Evolutionary conservation across 805 yeast species (phyloP), one percentile per base, ranked within the genome.

Genomic region (Cyberlindnera xishuangbannaensis): DNA sequence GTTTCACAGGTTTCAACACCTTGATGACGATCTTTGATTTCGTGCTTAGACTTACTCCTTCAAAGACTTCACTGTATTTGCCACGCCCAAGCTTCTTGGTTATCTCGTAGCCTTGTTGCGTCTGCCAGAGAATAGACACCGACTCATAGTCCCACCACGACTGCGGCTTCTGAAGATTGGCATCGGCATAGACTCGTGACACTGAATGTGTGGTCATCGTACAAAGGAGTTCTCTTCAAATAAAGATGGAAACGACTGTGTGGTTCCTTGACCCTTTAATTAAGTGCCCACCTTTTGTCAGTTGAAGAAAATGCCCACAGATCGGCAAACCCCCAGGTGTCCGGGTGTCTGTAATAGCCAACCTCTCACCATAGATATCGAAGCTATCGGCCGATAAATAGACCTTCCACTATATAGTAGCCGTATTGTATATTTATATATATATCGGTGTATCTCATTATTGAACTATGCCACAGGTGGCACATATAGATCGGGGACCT

Each of bases 21-120:
- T 88, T 88, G 52, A 88, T 83, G 32, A 88, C 95, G 48, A 88
- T 77, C 34, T 77, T 68, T 34, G 70, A 67, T 34, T 78, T 76
- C 37, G 71, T 71, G 26, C 68, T 55, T 14, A 80, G 64, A 47
- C 83, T 77, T 25, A 83, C 69, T 6, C 96, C 97, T 45, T 85
- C 76, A 51, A 88, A 88, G 30, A 88, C 97, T 62, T 88, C 97
- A 12, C 94, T 83, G 56, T 88, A 88, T 61, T 86, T 86, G 31
- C 97, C 97, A 37, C 96, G 71, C 9, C 97, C 97, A 31, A 88
- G 71, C 56, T 86, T 87, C 41, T 76, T 75, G 25, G 82, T 69
- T 29, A 87, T 78, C 61, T 88, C 97, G 58, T 87, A 87, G 53
- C 81, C 78, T n/a, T 77, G 73, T 45, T 83, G 94, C 27, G 75